Evolutionary conservation across 2,329 filamentous ascomycete genomes (phyloP).

Genomic region (Huntiella savannae): DNA sequence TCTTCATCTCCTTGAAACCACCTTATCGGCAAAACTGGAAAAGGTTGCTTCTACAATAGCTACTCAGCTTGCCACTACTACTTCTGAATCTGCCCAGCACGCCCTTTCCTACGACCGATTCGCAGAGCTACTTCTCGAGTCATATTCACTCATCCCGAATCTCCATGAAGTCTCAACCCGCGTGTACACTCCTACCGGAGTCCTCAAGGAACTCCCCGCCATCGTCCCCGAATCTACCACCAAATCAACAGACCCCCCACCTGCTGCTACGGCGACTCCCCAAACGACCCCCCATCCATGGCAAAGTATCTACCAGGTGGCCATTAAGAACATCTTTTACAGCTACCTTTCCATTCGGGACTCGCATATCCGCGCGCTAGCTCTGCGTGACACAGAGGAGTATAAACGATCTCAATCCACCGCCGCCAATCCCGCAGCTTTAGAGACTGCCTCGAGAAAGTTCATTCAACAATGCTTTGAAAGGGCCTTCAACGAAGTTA

Average conservation of each 20-base stretch:
- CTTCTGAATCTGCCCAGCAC: slow-evolving; percentile 39
- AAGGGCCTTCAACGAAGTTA: slow-evolving; percentile 34
- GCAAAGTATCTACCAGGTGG: slow-evolving; percentile 28
- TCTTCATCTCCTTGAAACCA: slow-evolving; percentile 41
- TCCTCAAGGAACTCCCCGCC: slow-evolving; percentile 22
- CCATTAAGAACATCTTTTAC: slow-evolving; percentile 34
- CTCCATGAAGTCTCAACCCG: slow-evolving; percentile 31
- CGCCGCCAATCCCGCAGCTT: slow-evolving; percentile 28
- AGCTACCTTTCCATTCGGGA: slow-evolving; percentile 34
- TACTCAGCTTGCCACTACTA: slow-evolving; percentile 32
- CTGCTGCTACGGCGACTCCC: no score
- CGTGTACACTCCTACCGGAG: slow-evolving; percentile 33
- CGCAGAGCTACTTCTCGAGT: slow-evolving; percentile 37
- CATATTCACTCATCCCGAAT: slow-evolving; percentile 36
- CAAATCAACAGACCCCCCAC: no score
- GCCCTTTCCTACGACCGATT: slow-evolving; percentile 41
- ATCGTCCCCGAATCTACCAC: slow-evolving; percentile 20
- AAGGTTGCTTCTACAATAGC: slow-evolving; percentile 35
- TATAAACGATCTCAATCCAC: slow-evolving; percentile 23
- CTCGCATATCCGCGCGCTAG: slow-evolving; percentile 31
- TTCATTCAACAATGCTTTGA: slow-evolving; percentile 42
- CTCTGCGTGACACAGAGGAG: slow-evolving; percentile 34
- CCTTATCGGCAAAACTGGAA: slow-evolving; percentile 32
- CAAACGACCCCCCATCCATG: background rate
- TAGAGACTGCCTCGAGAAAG: slow-evolving; percentile 37